These are phyloP conservation scores for Aspergillus unguis DNA, from an alignment of 2,329 filamentous ascomycete genomes.

Conservation along the genomic window DNA sequence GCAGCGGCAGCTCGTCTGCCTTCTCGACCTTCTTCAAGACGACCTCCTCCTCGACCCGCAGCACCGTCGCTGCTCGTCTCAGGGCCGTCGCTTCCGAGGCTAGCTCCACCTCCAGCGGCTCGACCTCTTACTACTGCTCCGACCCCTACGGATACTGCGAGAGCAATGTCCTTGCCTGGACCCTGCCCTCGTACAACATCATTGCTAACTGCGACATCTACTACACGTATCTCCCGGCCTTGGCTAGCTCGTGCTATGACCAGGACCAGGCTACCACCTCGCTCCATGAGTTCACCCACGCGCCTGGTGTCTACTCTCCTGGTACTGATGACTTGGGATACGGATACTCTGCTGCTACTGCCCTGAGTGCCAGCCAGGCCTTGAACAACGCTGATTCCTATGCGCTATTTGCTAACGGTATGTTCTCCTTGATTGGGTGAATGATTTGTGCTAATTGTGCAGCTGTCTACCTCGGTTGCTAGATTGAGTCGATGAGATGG, in stretches of 20 bases:
- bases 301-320: slow-evolving; percentile 51
- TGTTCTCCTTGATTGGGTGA: neutral
- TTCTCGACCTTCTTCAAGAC: slow-evolving; percentile 61
- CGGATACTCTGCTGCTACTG: slow-evolving; percentile 51
- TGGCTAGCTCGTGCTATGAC: slow-evolving; percentile 54
- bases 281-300: slow-evolving; percentile 65
- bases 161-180: slow-evolving; percentile 58
- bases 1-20: slow-evolving; percentile 33
- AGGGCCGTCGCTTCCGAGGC: slow-evolving; percentile 56
- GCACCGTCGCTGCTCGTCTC: slow-evolving; percentile 52
- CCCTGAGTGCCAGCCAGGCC: slow-evolving; percentile 50
- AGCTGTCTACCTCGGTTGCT: slow-evolving; percentile 7
- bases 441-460: neutral
- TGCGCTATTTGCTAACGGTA: slow-evolving; percentile 50
- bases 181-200: slow-evolving; percentile 51
- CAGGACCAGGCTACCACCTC: slow-evolving; percentile 65
- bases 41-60: slow-evolving; percentile 45
- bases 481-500: neutral
- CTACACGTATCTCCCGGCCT: slow-evolving; percentile 47
- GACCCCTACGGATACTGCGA: slow-evolving; percentile 56
- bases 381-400: slow-evolving; percentile 64
- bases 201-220: slow-evolving; percentile 64
- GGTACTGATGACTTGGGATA: slow-evolving; percentile 60
- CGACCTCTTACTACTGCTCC: slow-evolving; percentile 57
- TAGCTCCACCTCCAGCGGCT: slow-evolving; percentile 46